These are phyloP conservation scores for Capronia americana DNA, from an alignment of 2,329 filamentous ascomycete genomes.

Conservation along the genomic window DNA sequence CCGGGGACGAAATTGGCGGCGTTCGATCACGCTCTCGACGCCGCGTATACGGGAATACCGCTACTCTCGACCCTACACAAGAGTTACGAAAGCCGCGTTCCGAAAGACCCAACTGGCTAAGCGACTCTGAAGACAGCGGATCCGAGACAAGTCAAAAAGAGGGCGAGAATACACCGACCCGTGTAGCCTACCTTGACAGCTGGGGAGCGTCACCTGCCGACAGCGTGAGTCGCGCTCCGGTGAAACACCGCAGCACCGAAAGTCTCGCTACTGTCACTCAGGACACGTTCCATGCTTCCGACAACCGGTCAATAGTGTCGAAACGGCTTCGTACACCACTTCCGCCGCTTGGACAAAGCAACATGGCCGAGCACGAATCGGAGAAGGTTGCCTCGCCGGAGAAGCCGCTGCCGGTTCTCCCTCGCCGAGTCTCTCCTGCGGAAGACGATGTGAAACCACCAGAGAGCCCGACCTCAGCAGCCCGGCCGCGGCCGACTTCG, in stretches of 20 bases:
- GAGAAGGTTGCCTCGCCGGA: slow-evolving; percentile 13
- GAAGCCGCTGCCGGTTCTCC: slow-evolving; percentile 20
- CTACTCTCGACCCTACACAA: slow-evolving; percentile 14
- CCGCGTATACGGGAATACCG: neutral
- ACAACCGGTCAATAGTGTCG: slow-evolving; percentile 19
- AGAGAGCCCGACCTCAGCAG: slow-evolving; percentile 41
- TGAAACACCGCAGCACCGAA: slow-evolving; percentile 28
- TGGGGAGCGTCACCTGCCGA: slow-evolving; percentile 30
- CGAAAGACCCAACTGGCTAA: slow-evolving; percentile 82
- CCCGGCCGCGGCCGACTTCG: slow-evolving; percentile 56
- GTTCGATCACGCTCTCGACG: slow-evolving; percentile 1
- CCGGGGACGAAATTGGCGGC: slow-evolving; percentile 13
- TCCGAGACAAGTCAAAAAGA: slow-evolving; percentile 72
- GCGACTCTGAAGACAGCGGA: slow-evolving; percentile 71
- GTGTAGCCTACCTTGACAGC: slow-evolving; percentile 27
- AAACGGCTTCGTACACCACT: slow-evolving; percentile 14
- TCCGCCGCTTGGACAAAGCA: slow-evolving; percentile 16
- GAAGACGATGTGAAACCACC: slow-evolving; percentile 22
- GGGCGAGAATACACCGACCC: slow-evolving; percentile 34
- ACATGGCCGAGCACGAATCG: slow-evolving; percentile 21
- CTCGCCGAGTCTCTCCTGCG: slow-evolving; percentile 13
- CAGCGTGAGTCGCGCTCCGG: slow-evolving; percentile 1
- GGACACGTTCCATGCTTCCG: slow-evolving; percentile 38
- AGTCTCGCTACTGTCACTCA: slow-evolving; percentile 39
- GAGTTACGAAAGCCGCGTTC: slow-evolving; percentile 45